phyloP scores from a whole-genome alignment of 768 basidiomycete genomes.

The Glaciozyma antarctica region DNA sequence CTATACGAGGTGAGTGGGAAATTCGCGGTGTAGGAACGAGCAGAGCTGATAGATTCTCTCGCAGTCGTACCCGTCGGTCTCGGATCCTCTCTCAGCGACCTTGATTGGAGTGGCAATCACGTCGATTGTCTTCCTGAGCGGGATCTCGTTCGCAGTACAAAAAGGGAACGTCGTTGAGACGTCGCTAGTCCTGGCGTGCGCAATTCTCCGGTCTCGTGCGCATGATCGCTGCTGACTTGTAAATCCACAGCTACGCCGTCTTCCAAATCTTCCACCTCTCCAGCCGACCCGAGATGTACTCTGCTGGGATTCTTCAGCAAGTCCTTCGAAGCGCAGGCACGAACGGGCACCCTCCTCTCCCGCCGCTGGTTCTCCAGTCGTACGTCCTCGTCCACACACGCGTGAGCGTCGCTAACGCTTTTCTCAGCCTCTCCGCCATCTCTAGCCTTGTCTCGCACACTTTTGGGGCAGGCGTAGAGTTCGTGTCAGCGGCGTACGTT shows the following conservation, averaged over 20 bases:
- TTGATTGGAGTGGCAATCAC: slow-evolving; percentile 35
- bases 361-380: slow-evolving; percentile 30
- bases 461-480: slow-evolving; percentile 35
- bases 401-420: neutral
- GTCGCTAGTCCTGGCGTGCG: slow-evolving; percentile 32
- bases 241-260: slow-evolving; percentile 30
- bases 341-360: slow-evolving; percentile 29
- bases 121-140: slow-evolving; percentile 33
- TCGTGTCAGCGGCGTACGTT: slow-evolving; percentile 31
- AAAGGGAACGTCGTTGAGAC: slow-evolving; percentile 36
- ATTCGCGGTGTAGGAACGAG: neutral
- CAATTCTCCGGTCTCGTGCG: neutral
- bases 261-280: slow-evolving; percentile 35
- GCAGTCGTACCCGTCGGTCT: slow-evolving; percentile 32
- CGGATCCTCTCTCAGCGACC: slow-evolving; percentile 31
- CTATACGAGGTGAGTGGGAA: slow-evolving; percentile 22
- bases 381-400: neutral
- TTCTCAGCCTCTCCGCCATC: slow-evolving; percentile 19
- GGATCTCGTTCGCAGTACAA: slow-evolving; percentile 32
- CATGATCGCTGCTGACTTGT: neutral
- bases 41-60: slow-evolving; percentile 4
- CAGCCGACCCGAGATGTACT: slow-evolving; percentile 29
- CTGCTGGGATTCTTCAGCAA: slow-evolving; percentile 26
- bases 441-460: slow-evolving; percentile 31
- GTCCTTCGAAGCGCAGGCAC: slow-evolving; percentile 20